Base-by-base conservation (phyloP, 1,284 basidiomycete species). In the Entoloma clypeatum region DNA sequence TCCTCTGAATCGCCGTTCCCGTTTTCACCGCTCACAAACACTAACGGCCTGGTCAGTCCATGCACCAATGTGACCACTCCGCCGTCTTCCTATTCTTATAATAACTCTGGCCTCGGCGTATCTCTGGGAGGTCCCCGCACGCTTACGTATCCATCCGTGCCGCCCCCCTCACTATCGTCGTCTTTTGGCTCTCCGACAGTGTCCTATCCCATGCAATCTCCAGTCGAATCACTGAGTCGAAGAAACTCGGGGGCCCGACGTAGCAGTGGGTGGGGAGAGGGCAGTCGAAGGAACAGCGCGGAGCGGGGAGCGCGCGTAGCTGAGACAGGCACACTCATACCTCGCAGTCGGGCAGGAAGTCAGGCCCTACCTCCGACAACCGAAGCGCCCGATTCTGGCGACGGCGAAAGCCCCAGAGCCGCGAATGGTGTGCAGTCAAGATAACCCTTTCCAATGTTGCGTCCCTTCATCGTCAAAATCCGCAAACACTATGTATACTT, bases 41-140 rank as follows among this genome's bases (percentile, higher is more conserved):
- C 72, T 9, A 68, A 71, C 5, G 80, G 77, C 53, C 67, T 71
- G 47, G 53, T 76, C 35, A 81, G 78, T 51, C 70, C 70, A 14
- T 70, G 71, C 35, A 85, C 82, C 17, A 71, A 73, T 42, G 50
- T 78, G 49, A 85, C 82, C 7, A 86, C 78, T 25, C 82, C 84
- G 5, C 77, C 79, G 1, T 79, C 81, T 2, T 77, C 76, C 25
- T 67, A 71, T 9, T 75, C 74, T 2, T 61, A 72, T 43, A 71
- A 72, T 43, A 71, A 70, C 26, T 65, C 65, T 3, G 63, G 65
- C 48, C 62, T 61, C 14, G 61, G 64, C 5, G 52, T 61, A 25
- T 35, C 52, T 33, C 52, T 56, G 40, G 54, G 50, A 5, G 53
- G 54, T 9, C 55, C 60, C 19, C 57, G 65, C 28, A 60, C 59